phyloP scores from a whole-genome alignment of 2,329 filamentous ascomycete species.

The Grosmannia clavigera region DNA sequence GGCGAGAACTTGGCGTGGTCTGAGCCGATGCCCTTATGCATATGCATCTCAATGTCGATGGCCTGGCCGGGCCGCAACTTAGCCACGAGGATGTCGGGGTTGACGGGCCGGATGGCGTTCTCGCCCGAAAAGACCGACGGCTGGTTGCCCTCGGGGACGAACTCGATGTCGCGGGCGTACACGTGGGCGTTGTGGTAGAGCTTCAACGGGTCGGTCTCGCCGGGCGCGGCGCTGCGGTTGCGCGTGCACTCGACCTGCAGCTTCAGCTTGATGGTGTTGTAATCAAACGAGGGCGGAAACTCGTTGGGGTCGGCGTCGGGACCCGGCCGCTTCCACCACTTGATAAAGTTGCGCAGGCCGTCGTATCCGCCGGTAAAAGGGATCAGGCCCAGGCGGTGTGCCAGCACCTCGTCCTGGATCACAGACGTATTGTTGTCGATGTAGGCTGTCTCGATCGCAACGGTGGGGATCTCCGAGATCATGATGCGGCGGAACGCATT shows the following conservation, averaged over 20 bases:
- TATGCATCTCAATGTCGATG: constrained; percentile 80
- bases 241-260: constrained; percentile 71
- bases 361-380: constrained; percentile 71
- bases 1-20: constrained; percentile 98
- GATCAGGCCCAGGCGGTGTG: constrained; percentile 79
- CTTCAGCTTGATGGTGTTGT: constrained; percentile 73
- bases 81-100: constrained; percentile 87
- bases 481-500: constrained; percentile 97
- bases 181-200: constrained; percentile 78
- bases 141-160: constrained; percentile 65
- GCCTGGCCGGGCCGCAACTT: constrained; percentile 87
- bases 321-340: constrained; percentile 63
- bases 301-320: constrained; percentile 39
- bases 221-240: constrained; percentile 57
- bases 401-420: constrained; percentile 93
- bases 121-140: constrained; percentile 54
- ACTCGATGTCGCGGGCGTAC: constrained; percentile 67
- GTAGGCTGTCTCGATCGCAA: constrained; percentile 90
- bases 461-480: constrained; percentile 83
- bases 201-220: constrained; percentile 69
- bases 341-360: constrained; percentile 65
- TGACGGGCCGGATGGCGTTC: constrained; percentile 59
- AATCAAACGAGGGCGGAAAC: constrained; percentile 52
- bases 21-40: constrained; percentile 83
- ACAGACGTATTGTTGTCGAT: constrained; percentile 95